Percentiles rank a stretch among this genome's conserved stretches.
These are phyloP conservation scores for Venustampulla echinocandica DNA, from an alignment of 495 filamentous ascomycete species.

Conservation along the genomic window DNA sequence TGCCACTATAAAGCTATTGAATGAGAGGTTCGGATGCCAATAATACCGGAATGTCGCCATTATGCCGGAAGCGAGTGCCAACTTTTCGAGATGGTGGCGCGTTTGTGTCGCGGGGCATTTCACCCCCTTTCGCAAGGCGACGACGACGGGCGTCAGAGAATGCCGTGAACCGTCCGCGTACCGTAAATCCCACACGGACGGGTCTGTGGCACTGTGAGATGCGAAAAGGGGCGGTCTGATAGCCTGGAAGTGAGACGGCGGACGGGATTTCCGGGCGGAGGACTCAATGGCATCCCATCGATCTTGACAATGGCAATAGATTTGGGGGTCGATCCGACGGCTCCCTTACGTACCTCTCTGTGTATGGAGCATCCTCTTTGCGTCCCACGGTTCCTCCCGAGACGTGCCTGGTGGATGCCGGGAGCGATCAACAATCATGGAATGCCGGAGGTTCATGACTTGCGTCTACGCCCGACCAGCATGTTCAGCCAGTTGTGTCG, in stretches of 20 bases:
- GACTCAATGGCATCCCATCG: not conserved
- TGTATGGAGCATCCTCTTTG: too few relatives aligned
- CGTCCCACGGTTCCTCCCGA: not conserved
- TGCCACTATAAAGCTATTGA: not conserved
- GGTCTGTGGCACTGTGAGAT: constrained; percentile 3
- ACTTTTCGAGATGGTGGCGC: not conserved
- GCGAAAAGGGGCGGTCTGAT: constrained; percentile 2
- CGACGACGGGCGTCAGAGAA: not conserved
- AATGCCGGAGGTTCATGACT: too few relatives aligned
- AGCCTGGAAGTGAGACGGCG: constrained; percentile 5
- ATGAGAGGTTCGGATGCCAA: not conserved
- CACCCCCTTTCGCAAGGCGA: not conserved
- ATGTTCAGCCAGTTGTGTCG: not conserved
- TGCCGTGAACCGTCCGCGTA: not conserved
- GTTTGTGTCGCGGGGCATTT: not conserved
- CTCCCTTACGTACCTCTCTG: too few relatives aligned
- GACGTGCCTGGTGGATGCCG: not conserved
- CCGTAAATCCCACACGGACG: not conserved
- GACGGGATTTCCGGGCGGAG: constrained; percentile 1
- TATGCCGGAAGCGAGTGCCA: not conserved
- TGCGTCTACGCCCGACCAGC: not conserved
- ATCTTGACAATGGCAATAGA: not conserved
- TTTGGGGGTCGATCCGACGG: not conserved
- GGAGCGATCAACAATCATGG: not conserved
- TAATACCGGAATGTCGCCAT: not conserved